Percentiles rank a stretch among this genome's conserved stretches.
Conservation (phyloP, 164 flowering plant genomes). For the Chloranthus sessilifolius region DNA sequence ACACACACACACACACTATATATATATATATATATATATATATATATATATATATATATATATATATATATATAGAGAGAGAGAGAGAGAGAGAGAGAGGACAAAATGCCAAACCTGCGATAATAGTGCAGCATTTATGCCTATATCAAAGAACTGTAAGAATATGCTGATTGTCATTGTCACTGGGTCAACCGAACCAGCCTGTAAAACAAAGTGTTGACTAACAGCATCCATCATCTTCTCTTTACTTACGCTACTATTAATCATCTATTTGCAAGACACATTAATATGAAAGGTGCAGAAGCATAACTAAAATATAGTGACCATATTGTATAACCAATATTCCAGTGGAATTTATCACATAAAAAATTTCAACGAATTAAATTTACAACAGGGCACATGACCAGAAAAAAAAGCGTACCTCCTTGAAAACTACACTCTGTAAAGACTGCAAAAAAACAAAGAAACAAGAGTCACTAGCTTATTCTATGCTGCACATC, state of each 20-base stretch:
- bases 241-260: not conserved
- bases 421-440: conserved; percentile 98
- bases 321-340: too few species aligned
- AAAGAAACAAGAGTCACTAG: conserved; percentile 23
- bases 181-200: conserved; percentile 95
- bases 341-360: too few species aligned
- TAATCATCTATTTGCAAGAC: not conserved
- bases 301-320: too few species aligned
- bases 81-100: too few species aligned
- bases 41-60: too few species aligned
- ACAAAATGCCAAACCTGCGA: conserved; percentile 65
- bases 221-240: not conserved
- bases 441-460: conserved; percentile 87
- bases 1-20: too few species aligned
- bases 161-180: conserved; percentile 81
- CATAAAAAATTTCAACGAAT: too few species aligned
- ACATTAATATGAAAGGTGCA: not conserved
- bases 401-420: too few species aligned
- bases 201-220: conserved; percentile 49
- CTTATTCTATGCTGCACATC: too few species aligned
- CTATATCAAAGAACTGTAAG: conserved; percentile 92
- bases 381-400: too few species aligned
- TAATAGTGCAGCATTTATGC: conserved; percentile 71
- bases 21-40: too few species aligned
- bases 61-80: too few species aligned